These are phyloP conservation scores for Hypoxylon lienhwacheense DNA, from an alignment of 495 filamentous ascomycete genomes.

Conservation along the genomic window DNA sequence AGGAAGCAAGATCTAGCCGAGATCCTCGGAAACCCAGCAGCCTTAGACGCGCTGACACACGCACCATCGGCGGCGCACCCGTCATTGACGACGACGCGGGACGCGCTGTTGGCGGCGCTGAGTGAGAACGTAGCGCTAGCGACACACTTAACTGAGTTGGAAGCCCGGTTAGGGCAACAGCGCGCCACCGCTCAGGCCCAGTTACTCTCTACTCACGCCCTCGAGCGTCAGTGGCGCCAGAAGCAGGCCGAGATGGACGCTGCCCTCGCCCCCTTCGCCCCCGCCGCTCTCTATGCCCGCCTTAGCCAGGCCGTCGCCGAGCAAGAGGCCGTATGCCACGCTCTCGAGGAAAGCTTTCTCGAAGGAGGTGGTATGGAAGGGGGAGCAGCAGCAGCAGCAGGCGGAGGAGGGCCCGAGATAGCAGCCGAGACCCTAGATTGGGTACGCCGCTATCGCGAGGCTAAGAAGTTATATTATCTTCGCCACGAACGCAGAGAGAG, in stretches of 20 bases:
- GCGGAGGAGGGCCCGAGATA: conserved; percentile 52
- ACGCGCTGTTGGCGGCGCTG: conserved; percentile 62
- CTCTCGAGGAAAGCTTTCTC: conserved; percentile 88
- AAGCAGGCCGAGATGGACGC: conserved; percentile 88
- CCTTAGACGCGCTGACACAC: conserved; percentile 65
- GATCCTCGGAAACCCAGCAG: conserved; percentile 60
- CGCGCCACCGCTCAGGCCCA: conserved; percentile 73
- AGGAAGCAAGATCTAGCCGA: conserved; percentile 66
- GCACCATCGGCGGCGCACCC: conserved; percentile 66
- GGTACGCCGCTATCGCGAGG: conserved; percentile 75
- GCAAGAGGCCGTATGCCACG: conserved; percentile 78
- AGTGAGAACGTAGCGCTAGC: conserved; percentile 69
- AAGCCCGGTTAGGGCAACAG: conserved; percentile 62
- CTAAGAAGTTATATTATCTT: conserved; percentile 71
- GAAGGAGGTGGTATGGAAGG: conserved; percentile 49
- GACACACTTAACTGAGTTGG: conserved; percentile 58
- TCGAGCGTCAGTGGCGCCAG: conserved; percentile 86
- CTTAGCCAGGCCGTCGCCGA: conserved; percentile 74
- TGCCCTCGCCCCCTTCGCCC: conserved; percentile 80
- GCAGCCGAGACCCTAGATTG: conserved; percentile 84
- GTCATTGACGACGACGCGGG: conserved; percentile 58
- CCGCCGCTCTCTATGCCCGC: conserved; percentile 78
- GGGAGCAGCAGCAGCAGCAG: conserved; percentile 35
- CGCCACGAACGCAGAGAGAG: conserved; percentile 80
- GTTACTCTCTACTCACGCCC: conserved; percentile 76